phyloP scores from a whole-genome alignment of 106 monocot genomes.

The Dioscorea zingiberensis region DNA sequence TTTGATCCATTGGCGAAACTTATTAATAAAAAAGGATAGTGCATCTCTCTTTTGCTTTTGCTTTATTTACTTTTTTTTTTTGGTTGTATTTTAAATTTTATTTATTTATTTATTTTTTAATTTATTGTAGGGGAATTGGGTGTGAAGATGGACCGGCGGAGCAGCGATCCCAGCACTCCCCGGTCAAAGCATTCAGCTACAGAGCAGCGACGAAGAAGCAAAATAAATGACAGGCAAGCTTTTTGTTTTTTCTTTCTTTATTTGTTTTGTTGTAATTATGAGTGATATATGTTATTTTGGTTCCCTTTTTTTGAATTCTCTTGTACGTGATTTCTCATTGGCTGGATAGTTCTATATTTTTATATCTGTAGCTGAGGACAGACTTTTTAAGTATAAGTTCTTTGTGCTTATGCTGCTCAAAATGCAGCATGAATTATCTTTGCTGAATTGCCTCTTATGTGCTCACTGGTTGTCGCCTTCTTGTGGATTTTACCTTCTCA shows the following conservation, averaged over 20 bases:
- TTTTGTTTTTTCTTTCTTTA: background rate
- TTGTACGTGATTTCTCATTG: too few relatives aligned
- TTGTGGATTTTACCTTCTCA: too few relatives aligned
- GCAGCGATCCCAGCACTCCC: slow-evolving; percentile 41
- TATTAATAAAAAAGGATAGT: background rate
- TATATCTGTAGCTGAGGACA: too few relatives aligned
- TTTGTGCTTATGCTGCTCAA: too few relatives aligned
- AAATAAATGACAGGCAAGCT: slow-evolving; percentile 70
- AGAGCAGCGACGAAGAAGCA: slow-evolving; percentile 76
- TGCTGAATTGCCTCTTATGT: too few relatives aligned
- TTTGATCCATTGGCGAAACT: background rate
- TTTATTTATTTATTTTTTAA: background rate
- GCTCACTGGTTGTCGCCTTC: too few relatives aligned
- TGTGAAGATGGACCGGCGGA: slow-evolving; percentile 36
- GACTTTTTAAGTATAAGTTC: too few relatives aligned
- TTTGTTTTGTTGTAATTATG: background rate
- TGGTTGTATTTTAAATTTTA: too few relatives aligned
- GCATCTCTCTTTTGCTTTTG: background rate
- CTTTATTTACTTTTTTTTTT: background rate
- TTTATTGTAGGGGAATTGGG: slow-evolving; percentile 23
- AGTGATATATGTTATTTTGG: too few relatives aligned
- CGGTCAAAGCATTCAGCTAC: slow-evolving; percentile 83
- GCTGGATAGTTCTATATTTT: too few relatives aligned
- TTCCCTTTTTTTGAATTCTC: too few relatives aligned
- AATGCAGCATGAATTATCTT: too few relatives aligned